A percentile compares a stretch with the other conserved stretches of the same genome.
These are phyloP conservation scores for Ceratocystis papillata DNA, from an alignment of 2,329 filamentous ascomycete species.

Conservation along the genomic window DNA sequence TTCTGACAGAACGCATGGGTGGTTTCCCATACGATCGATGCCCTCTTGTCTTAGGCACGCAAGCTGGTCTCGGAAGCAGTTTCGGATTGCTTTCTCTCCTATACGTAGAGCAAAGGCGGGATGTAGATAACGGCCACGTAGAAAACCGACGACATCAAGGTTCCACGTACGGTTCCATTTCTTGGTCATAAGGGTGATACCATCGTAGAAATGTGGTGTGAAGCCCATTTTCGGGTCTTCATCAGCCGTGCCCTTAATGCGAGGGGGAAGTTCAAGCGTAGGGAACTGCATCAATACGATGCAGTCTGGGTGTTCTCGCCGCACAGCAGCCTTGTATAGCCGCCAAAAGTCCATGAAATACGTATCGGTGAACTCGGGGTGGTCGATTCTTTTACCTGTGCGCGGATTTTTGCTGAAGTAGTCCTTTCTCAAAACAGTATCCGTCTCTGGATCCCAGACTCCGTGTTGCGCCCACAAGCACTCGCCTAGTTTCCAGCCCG, in stretches of 20 bases:
- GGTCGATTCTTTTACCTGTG: slow-evolving; percentile 64
- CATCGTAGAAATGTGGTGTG: slow-evolving; percentile 92
- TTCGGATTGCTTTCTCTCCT: slow-evolving; percentile 86
- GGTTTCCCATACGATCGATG: slow-evolving; percentile 73
- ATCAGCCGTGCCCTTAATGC: slow-evolving; percentile 74
- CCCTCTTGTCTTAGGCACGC: slow-evolving; percentile 75
- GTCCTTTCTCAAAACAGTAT: slow-evolving; percentile 68
- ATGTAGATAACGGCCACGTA: slow-evolving; percentile 77
- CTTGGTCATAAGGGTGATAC: slow-evolving; percentile 92
- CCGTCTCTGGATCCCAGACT: slow-evolving; percentile 75
- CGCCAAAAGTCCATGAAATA: slow-evolving; percentile 86
- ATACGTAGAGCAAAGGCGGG: slow-evolving; percentile 88
- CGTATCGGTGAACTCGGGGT: slow-evolving; percentile 76
- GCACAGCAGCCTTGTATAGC: slow-evolving; percentile 62
- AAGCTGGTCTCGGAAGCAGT: slow-evolving; percentile 83
- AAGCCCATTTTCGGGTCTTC: slow-evolving; percentile 88
- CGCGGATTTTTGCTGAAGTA: slow-evolving; percentile 75
- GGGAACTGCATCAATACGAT: slow-evolving; percentile 88
- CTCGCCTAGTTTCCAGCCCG: slow-evolving; percentile 83
- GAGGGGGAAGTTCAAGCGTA: slow-evolving; percentile 80
- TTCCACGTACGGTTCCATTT: slow-evolving; percentile 99
- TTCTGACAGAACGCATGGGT: slow-evolving; percentile 83
- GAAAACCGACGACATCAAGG: slow-evolving; percentile 83
- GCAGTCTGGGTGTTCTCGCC: slow-evolving; percentile 62
- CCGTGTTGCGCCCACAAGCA: slow-evolving; percentile 96